Evolutionary conservation across 768 basidiomycete genomes (phyloP).

Genomic region (Boletus sp.): DNA sequence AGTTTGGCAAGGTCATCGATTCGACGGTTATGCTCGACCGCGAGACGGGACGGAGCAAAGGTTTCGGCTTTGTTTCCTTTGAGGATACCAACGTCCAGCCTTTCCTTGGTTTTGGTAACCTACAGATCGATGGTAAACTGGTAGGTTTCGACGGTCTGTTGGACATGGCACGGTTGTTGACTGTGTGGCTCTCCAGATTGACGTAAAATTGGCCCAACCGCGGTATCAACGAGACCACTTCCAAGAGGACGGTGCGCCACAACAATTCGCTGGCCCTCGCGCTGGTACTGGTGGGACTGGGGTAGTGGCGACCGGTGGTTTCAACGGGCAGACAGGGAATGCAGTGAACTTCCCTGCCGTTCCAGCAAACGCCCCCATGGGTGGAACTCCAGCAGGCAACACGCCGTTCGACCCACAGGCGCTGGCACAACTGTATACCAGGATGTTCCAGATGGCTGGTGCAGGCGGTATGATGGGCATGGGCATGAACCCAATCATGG

Average conservation of each 20-base stretch:
- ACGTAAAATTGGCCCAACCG: conserved; percentile 95
- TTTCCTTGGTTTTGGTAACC: conserved; percentile 82
- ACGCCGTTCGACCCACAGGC: conserved; percentile 89
- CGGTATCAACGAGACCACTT: conserved; percentile 72
- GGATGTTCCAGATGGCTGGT: conserved; percentile 87
- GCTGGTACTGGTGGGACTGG: conserved; percentile 5
- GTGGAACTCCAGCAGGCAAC: conserved; percentile 39
- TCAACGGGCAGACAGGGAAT: conserved; percentile 33
- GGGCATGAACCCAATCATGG: conserved; percentile 38
- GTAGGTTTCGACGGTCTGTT: conserved; percentile 45
- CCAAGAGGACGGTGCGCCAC: conserved; percentile 41
- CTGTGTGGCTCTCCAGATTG: conserved; percentile 57
- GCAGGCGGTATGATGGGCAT: conserved; percentile 45
- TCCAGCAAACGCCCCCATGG: conserved; percentile 22
- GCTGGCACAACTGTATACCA: conserved; percentile 88
- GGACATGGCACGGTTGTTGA: background rate
- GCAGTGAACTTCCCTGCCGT: conserved; percentile 34
- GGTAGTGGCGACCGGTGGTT: conserved; percentile 19
- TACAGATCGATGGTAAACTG: conserved; percentile 93
- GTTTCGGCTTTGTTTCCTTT: conserved; percentile 97
- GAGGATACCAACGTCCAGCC: conserved; percentile 88
- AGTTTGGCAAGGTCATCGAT: conserved; percentile 94
- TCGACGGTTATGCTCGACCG: conserved; percentile 99
- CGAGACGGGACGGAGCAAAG: conserved; percentile 91
- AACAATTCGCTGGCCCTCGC: conserved; percentile 14